phyloP scores from a whole-genome alignment of 2,329 filamentous ascomycete species.

The Podosphaera xanthii region DNA sequence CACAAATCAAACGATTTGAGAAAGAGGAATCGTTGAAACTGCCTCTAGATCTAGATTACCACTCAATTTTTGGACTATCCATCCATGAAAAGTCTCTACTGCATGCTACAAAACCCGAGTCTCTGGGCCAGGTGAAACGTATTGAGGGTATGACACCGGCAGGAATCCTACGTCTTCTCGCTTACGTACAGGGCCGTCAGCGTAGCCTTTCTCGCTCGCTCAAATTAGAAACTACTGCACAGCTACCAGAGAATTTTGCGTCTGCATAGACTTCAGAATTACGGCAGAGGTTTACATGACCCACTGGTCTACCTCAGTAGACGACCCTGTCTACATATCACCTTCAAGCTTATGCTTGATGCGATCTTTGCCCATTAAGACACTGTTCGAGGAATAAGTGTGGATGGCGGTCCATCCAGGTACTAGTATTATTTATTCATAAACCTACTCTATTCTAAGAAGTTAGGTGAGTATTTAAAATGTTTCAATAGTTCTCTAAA shows the following conservation, averaged over 20 bases:
- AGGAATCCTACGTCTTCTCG: conserved; percentile 36
- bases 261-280: neutral
- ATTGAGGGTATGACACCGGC: conserved; percentile 57
- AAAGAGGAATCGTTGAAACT: conserved; percentile 56
- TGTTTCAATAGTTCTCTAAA: too few relatives aligned
- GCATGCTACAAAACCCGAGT: conserved; percentile 51
- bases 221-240: conserved; percentile 6
- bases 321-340: too few relatives aligned
- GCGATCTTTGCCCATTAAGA: too few relatives aligned
- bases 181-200: conserved; percentile 24
- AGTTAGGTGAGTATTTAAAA: too few relatives aligned
- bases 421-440: too few relatives aligned
- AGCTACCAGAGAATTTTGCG: conserved; percentile 3
- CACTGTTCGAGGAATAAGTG: too few relatives aligned
- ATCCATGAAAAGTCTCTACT: conserved; percentile 57
- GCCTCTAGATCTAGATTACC: conserved; percentile 57
- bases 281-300: too few relatives aligned
- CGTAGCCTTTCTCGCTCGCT: conserved; percentile 6
- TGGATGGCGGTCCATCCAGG: too few relatives aligned
- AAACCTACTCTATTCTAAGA: too few relatives aligned
- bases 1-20: conserved; percentile 41
- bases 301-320: too few relatives aligned
- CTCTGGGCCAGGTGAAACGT: conserved; percentile 65
- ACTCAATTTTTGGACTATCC: conserved; percentile 47
- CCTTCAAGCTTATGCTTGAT: too few relatives aligned